Percentiles rank a stretch among this genome's conserved stretches.
Evolutionary conservation across 176 grass and related monocot species (phyloP).

Genomic region (Carex myosuroides): DNA sequence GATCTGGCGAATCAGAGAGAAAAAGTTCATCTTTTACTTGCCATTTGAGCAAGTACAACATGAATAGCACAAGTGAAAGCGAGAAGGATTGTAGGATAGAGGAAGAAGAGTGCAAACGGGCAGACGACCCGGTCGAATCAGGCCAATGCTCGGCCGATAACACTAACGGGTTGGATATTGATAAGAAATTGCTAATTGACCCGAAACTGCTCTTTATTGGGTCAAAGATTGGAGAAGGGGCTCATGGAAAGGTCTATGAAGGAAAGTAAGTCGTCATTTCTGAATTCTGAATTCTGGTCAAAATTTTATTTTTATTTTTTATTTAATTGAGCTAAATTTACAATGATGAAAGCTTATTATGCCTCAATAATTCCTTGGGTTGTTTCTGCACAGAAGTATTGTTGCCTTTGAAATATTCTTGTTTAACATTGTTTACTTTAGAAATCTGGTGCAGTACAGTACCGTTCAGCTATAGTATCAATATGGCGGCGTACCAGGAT

Average conservation of each 20-base stretch:
- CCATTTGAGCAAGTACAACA: not conserved
- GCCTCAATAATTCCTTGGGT: not conserved
- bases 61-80: slow-evolving; percentile 13
- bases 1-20: not conserved
- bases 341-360: not conserved
- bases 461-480: not conserved
- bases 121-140: slow-evolving; percentile 2
- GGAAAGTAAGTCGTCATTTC: slow-evolving; percentile 57
- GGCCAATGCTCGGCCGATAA: not conserved
- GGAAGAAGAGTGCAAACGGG: slow-evolving; percentile 16
- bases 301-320: not conserved
- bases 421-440: not conserved
- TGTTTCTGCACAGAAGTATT: not conserved
- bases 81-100: slow-evolving; percentile 14
- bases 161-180: slow-evolving; percentile 31
- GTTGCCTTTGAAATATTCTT: not conserved
- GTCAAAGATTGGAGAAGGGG: slow-evolving; percentile 91
- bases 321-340: not conserved
- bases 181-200: slow-evolving; percentile 87
- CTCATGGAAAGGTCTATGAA: slow-evolving; percentile 96
- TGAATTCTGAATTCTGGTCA: not conserved
- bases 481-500: not conserved
- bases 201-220: slow-evolving; percentile 75
- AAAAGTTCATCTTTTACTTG: not conserved
- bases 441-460: not conserved